Evolutionary conservation across 164 flowering plant species (phyloP).

Genomic region (Pachysandra terminalis): DNA sequence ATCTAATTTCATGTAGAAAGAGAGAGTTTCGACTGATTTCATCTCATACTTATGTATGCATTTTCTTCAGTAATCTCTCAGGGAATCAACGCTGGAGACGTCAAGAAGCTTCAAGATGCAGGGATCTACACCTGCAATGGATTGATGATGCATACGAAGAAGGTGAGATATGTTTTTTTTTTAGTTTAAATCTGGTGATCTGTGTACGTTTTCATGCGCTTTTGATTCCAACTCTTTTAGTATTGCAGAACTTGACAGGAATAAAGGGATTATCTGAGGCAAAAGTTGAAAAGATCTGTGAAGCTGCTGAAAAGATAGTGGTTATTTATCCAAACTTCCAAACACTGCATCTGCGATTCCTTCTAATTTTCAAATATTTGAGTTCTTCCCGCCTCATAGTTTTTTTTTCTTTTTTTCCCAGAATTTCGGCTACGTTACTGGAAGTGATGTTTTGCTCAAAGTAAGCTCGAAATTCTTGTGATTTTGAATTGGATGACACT

Average conservation of each 20-base stretch:
- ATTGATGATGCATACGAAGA: constrained; percentile 98
- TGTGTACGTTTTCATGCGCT: background rate
- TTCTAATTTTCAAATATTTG: constrained; percentile 1
- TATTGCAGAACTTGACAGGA: constrained; percentile 70
- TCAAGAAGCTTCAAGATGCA: constrained; percentile 98
- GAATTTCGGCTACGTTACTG: constrained; percentile 96
- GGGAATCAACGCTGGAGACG: constrained; percentile 97
- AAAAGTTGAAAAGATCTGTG: constrained; percentile 95
- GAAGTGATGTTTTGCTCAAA: constrained; percentile 88
- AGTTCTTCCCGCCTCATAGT: background rate
- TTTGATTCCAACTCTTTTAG: background rate
- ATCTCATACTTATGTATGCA: background rate
- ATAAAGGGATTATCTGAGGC: constrained; percentile 97
- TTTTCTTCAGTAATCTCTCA: constrained; percentile 67
- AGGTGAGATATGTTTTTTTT: constrained; percentile 38
- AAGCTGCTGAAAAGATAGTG: constrained; percentile 98
- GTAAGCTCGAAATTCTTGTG: constrained; percentile 38
- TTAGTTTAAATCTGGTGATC: background rate
- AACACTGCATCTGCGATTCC: background rate
- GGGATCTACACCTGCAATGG: constrained; percentile 98
- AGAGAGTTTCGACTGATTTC: background rate
- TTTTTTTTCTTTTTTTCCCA: constrained; percentile 21
- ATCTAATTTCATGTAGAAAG: background rate
- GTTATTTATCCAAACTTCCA: constrained; percentile 36
- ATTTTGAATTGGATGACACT: constrained; percentile 5